These are phyloP conservation scores for Blastomyces gilchristii DNA, from an alignment of 2,329 filamentous ascomycete species.

Conservation along the genomic window DNA sequence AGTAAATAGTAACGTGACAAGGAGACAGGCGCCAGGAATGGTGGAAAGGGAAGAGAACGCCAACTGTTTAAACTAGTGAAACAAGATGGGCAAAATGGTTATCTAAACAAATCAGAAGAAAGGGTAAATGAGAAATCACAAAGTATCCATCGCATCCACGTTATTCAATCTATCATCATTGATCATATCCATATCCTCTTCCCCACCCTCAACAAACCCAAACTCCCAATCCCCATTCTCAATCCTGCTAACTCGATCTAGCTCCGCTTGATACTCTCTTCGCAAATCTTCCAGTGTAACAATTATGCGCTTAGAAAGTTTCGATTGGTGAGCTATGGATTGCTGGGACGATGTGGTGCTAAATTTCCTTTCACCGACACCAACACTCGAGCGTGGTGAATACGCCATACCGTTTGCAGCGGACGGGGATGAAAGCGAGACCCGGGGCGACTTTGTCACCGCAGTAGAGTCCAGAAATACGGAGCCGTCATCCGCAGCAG, in stretches of 20 bases:
- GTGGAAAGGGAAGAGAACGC: not conserved
- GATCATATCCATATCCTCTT: slow-evolving; percentile 5
- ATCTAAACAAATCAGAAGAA: not conserved
- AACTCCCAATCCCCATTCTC: slow-evolving; percentile 85
- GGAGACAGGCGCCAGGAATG: not conserved
- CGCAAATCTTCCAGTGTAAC: slow-evolving; percentile 78
- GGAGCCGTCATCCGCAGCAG: slow-evolving; percentile 8
- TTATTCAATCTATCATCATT: slow-evolving; percentile 6
- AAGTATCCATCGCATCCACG: slow-evolving; percentile 10
- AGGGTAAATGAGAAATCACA: slow-evolving; percentile 6
- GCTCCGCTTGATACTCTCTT: slow-evolving; percentile 78
- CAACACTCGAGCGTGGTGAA: slow-evolving; percentile 1
- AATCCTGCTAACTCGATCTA: slow-evolving; percentile 80
- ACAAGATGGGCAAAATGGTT: not conserved
- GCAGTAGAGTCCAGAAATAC: not conserved
- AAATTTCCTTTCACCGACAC: slow-evolving; percentile 1
- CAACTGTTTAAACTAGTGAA: not conserved
- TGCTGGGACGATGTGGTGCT: not conserved
- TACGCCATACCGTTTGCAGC: too few species aligned
- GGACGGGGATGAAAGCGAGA: not conserved
- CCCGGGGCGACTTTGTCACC: slow-evolving; percentile 6
- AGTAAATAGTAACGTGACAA: not conserved
- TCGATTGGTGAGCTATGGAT: slow-evolving; percentile 14
- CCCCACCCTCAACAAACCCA: slow-evolving; percentile 24
- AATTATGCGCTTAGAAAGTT: slow-evolving; percentile 55